Conservation (phyloP, 2,329 filamentous ascomycete genomes). For the Thelonectria olida region DNA sequence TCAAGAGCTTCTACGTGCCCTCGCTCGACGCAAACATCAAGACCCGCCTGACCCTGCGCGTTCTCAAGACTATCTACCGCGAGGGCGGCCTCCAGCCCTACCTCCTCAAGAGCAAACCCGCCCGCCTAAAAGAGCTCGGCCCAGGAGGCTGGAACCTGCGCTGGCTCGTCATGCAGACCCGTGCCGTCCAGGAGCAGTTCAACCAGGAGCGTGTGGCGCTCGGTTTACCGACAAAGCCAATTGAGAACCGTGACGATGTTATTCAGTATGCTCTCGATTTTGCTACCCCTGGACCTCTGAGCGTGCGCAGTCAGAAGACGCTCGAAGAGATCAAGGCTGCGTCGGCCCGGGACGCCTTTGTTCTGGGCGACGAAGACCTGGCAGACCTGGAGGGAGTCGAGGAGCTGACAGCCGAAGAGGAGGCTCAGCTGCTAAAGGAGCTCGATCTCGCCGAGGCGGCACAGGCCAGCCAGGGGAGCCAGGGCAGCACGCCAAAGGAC, state of each 20-base stretch:
- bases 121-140: conserved; percentile 85
- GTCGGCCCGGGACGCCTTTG: conserved; percentile 54
- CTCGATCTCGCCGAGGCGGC: conserved; percentile 43
- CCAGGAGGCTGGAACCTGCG: conserved; percentile 89
- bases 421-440: conserved; percentile 43
- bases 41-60: conserved; percentile 74
- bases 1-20: conserved; percentile 73
- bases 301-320: conserved; percentile 46
- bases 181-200: conserved; percentile 71
- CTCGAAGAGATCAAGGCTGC: conserved; percentile 51
- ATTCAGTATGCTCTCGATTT: conserved; percentile 53
- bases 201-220: conserved; percentile 70
- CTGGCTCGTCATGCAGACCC: conserved; percentile 88
- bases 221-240: conserved; percentile 61
- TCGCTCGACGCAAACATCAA: conserved; percentile 70
- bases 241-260: conserved; percentile 49
- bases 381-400: conserved; percentile 50
- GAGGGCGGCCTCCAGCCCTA: conserved; percentile 92
- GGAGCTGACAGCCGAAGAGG: conserved; percentile 52
- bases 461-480: conserved; percentile 8
- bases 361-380: conserved; percentile 53
- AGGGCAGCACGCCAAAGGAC: conserved; percentile 20
- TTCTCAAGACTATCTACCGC: conserved; percentile 80
- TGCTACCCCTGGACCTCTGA: conserved; percentile 52
- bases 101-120: conserved; percentile 80